Conservation (phyloP, 345 rosid species). For the Abelmoschus esculentus region DNA sequence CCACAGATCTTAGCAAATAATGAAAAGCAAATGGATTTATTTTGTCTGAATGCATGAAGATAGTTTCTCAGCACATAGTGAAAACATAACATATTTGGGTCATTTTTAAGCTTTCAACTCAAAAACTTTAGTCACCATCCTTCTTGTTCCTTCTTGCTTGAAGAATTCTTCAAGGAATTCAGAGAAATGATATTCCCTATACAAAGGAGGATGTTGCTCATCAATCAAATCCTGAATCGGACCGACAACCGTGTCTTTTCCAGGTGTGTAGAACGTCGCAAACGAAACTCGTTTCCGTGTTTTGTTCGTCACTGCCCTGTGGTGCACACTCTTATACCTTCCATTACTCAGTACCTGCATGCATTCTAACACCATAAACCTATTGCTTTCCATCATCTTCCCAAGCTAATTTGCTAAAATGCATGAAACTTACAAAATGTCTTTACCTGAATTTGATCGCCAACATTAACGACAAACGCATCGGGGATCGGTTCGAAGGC, state of each 20-base stretch:
- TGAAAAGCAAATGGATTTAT: too few relatives aligned
- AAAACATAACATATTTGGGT: neutral
- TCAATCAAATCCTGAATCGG: constrained; percentile 15
- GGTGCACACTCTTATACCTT: constrained; percentile 18
- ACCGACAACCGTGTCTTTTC: constrained; percentile 9
- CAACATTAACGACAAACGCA: constrained; percentile 6
- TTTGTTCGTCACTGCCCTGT: constrained; percentile 14
- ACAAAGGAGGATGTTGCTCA: constrained; percentile 5
- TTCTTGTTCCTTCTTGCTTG: constrained; percentile 12
- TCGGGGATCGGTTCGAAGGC: constrained; percentile 12
- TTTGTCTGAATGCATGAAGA: neutral
- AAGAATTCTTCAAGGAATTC: constrained; percentile 12
- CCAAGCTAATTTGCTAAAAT: too few relatives aligned
- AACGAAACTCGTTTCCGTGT: neutral
- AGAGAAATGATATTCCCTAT: constrained; percentile 3
- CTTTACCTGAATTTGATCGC: constrained; percentile 22
- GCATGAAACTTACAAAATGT: neutral
- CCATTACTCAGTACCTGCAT: constrained; percentile 14
- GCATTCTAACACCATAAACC: neutral
- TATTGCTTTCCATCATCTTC: too few relatives aligned
- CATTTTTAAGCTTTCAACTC: constrained; percentile 1
- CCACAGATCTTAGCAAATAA: too few relatives aligned
- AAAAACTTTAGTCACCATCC: constrained; percentile 9
- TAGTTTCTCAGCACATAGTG: neutral
- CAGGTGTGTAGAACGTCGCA: constrained; percentile 13